Evolutionary conservation across 1,284 basidiomycete species (phyloP).

Genomic region (Butyriboletus appendiculatus): DNA sequence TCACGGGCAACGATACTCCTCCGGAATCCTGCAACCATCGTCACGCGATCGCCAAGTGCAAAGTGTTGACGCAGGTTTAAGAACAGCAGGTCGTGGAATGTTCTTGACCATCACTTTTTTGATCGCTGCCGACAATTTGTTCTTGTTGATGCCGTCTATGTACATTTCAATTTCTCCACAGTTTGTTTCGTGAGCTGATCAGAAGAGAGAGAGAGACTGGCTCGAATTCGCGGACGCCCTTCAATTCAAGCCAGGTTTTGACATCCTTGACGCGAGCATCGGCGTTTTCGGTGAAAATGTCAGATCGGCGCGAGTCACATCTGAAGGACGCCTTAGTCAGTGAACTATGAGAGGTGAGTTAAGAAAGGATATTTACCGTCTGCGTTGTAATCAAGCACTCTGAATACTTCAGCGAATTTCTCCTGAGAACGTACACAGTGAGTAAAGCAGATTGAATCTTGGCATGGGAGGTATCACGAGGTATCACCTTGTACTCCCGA

Average conservation of each 20-base stretch:
- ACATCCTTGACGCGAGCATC: conserved; percentile 77
- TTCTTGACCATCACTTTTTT: conserved; percentile 90
- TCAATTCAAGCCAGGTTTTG: conserved; percentile 84
- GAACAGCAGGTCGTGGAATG: conserved; percentile 91
- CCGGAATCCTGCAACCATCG: conserved; percentile 96
- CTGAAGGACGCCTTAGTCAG: conserved; percentile 41
- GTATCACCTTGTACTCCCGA: conserved; percentile 77
- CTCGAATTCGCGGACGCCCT: conserved; percentile 90
- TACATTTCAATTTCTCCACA: conserved; percentile 71
- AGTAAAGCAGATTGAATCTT: not conserved
- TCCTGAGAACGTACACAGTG: conserved; percentile 38
- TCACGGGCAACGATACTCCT: conserved; percentile 88
- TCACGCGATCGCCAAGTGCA: conserved; percentile 90
- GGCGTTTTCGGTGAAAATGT: conserved; percentile 75
- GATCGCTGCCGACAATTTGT: conserved; percentile 61
- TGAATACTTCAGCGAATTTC: conserved; percentile 84
- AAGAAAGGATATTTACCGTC: conserved; percentile 45
- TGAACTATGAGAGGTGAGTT: not conserved
- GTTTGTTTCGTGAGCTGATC: conserved; percentile 91
- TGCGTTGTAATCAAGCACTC: conserved; percentile 62
- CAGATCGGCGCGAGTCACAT: conserved; percentile 65
- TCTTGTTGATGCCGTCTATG: conserved; percentile 65
- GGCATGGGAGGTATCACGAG: not conserved
- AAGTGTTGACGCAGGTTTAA: conserved; percentile 94
- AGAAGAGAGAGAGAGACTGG: conserved; percentile 89